These are phyloP conservation scores for Phascolomyces articulosus DNA, from an alignment of 371 early-diverging fungal species.

Conservation along the genomic window DNA sequence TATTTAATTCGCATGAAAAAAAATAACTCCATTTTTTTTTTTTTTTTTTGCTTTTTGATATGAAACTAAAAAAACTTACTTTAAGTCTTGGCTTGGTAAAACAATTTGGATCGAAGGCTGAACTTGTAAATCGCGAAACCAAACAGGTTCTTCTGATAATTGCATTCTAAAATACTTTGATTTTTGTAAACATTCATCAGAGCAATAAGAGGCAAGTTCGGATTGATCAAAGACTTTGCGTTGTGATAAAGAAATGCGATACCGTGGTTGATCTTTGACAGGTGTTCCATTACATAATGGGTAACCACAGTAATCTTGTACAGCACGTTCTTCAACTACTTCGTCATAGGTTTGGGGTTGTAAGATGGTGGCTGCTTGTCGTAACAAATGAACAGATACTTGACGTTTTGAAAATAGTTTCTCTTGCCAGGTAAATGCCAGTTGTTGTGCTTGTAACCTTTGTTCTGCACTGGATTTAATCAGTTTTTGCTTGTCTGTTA, in stretches of 20 bases:
- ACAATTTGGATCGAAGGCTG: slow-evolving; percentile 30
- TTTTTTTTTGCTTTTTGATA: no score
- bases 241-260: slow-evolving; percentile 59
- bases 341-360: slow-evolving; percentile 62
- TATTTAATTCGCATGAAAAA: neutral
- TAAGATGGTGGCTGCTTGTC: slow-evolving; percentile 38
- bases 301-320: slow-evolving; percentile 71
- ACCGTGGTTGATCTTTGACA: slow-evolving; percentile 43
- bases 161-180: slow-evolving; percentile 65
- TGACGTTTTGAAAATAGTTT: slow-evolving; percentile 44
- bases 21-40: neutral
- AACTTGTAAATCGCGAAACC: slow-evolving; percentile 38
- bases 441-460: slow-evolving; percentile 48
- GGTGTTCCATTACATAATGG: slow-evolving; percentile 57
- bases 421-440: slow-evolving; percentile 64
- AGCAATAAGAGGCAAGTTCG: slow-evolving; percentile 63
- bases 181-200: slow-evolving; percentile 61
- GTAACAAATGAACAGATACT: slow-evolving; percentile 19
- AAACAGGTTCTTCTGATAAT: slow-evolving; percentile 69
- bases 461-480: slow-evolving; percentile 53
- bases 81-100: slow-evolving; percentile 28
- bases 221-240: slow-evolving; percentile 72
- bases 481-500: slow-evolving; percentile 46
- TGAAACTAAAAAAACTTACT: slow-evolving; percentile 25
- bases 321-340: slow-evolving; percentile 66